A percentile compares a stretch with the other conserved stretches of the same genome.
These are phyloP conservation scores for Clonostachys sp. DNA, from an alignment of 2,329 filamentous ascomycete genomes.

Conservation along the genomic window DNA sequence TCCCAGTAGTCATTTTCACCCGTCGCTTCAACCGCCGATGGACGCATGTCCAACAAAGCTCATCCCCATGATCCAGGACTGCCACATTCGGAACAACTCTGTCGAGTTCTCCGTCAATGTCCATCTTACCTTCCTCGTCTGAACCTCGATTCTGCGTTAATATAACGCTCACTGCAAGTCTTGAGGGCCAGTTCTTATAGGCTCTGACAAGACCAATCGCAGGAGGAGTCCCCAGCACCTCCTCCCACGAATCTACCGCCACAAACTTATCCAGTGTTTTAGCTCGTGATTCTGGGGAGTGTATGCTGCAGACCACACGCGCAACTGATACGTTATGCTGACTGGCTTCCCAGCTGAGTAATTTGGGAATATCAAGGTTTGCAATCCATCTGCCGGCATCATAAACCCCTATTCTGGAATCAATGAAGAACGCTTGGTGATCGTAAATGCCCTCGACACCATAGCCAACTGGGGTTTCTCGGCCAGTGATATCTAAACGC, in stretches of 20 bases:
- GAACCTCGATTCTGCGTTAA: not conserved
- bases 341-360: not conserved
- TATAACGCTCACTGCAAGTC: not conserved
- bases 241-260: not conserved
- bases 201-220: not conserved
- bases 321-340: not conserved
- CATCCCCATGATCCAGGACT: not conserved
- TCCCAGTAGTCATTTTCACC: no score
- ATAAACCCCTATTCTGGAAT: not conserved
- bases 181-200: not conserved
- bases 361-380: conserved; percentile 11
- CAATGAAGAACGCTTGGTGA: not conserved
- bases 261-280: not conserved
- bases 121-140: not conserved
- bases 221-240: not conserved
- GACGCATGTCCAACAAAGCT: not conserved
- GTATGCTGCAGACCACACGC: not conserved
- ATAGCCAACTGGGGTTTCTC: not conserved
- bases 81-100: not conserved
- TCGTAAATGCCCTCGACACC: not conserved
- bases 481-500: not conserved
- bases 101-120: not conserved
- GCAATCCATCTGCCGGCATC: not conserved
- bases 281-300: not conserved
- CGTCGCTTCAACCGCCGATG: not conserved